These are phyloP conservation scores for Cymbopogon citratus DNA, from an alignment of 176 grass and related monocot species.

Conservation along the genomic window DNA sequence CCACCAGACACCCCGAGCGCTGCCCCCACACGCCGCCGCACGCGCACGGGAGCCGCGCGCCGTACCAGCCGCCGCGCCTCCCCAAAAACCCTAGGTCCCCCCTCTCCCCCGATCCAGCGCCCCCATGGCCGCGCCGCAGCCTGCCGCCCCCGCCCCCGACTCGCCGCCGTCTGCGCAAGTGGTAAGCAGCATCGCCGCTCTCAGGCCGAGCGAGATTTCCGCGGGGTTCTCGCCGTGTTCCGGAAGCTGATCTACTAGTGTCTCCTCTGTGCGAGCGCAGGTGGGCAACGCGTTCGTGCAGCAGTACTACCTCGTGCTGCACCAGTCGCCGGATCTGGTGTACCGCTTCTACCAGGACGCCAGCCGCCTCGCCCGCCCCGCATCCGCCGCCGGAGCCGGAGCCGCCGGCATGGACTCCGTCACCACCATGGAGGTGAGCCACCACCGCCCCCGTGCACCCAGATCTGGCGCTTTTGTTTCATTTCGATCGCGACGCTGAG, in stretches of 20 bases:
- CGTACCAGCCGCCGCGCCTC: neutral
- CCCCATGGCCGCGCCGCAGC: conserved; percentile 56
- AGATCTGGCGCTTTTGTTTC: conserved; percentile 5
- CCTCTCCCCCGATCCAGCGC: neutral
- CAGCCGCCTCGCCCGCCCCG: conserved; percentile 64
- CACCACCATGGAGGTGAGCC: conserved; percentile 60
- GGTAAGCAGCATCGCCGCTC: conserved; percentile 38
- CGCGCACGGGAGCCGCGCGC: conserved; percentile 1
- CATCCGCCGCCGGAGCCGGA: conserved; percentile 9
- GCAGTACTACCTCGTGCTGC: conserved; percentile 85
- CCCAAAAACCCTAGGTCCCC: conserved; percentile 14
- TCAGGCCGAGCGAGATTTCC: neutral
- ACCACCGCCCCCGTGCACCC: neutral
- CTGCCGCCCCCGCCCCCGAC: conserved; percentile 1
- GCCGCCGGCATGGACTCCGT: conserved; percentile 49
- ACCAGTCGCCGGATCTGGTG: conserved; percentile 78
- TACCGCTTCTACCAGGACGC: conserved; percentile 86
- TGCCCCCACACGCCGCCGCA: neutral
- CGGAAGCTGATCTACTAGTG: conserved; percentile 14
- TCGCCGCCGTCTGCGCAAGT: conserved; percentile 56
- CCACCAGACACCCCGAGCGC: too few species aligned
- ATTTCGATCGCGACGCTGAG: neutral
- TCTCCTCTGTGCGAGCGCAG: conserved; percentile 18
- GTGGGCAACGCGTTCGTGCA: conserved; percentile 87
- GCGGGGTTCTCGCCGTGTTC: neutral